These are phyloP conservation scores for Citrus glauca DNA, from an alignment of 345 rosid genomes.

Conservation along the genomic window DNA sequence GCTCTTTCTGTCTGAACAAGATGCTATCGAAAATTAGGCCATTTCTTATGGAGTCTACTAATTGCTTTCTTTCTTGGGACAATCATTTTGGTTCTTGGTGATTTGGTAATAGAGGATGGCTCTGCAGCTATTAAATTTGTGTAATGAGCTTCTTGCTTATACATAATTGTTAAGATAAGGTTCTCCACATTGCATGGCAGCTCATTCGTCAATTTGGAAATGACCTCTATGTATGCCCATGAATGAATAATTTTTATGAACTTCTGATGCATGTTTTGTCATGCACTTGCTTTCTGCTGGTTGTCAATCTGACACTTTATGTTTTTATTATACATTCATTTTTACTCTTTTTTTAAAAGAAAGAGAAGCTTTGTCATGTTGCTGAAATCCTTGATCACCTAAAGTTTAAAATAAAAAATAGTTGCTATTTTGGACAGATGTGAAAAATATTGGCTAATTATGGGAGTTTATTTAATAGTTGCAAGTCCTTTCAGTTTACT, in stretches of 20 bases:
- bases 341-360: background rate
- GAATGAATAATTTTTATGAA: background rate
- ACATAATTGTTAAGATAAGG: background rate
- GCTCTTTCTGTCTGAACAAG: background rate
- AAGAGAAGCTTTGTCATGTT: background rate
- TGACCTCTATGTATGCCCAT: background rate
- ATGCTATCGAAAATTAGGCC: background rate
- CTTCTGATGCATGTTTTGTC: background rate
- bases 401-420: no score
- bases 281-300: background rate
- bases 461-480: background rate
- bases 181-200: background rate
- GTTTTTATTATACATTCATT: background rate
- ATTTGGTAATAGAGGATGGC: background rate
- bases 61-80: background rate
- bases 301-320: background rate
- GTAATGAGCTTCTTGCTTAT: background rate
- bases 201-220: background rate
- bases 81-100: background rate
- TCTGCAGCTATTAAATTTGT: background rate
- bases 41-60: background rate
- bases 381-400: background rate
- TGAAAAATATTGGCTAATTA: background rate
- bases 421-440: background rate
- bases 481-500: background rate